These are phyloP conservation scores for Earliella scabrosa DNA, from an alignment of 1,284 basidiomycete species.

Conservation along the genomic window DNA sequence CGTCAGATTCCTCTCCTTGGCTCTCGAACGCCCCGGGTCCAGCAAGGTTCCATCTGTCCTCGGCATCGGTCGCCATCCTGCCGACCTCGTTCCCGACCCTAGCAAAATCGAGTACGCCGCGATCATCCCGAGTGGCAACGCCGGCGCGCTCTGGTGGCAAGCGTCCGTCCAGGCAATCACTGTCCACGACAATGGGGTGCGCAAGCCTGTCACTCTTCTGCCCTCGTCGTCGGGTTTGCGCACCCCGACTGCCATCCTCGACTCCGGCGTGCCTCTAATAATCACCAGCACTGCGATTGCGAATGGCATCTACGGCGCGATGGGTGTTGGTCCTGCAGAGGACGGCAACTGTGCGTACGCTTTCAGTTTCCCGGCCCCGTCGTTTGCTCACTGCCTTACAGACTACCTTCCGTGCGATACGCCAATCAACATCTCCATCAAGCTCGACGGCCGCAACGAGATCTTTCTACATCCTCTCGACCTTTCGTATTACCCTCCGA, in stretches of 20 bases:
- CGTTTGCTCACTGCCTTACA: conserved; percentile 31
- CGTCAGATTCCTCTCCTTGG: conserved; percentile 67
- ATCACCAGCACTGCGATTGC: conserved; percentile 62
- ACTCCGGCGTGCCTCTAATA: conserved; percentile 70
- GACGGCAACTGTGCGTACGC: conserved; percentile 66
- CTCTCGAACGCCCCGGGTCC: conserved; percentile 68
- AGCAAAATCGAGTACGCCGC: conserved; percentile 54
- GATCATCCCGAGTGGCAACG: conserved; percentile 36
- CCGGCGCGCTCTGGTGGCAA: conserved; percentile 64
- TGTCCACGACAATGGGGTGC: conserved; percentile 56
- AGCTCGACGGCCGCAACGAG: conserved; percentile 56
- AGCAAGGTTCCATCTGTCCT: conserved; percentile 56
- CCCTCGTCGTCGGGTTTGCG: conserved; percentile 29
- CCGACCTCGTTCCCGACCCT: conserved; percentile 52
- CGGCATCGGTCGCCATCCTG: conserved; percentile 70
- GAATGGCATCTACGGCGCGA: conserved; percentile 78
- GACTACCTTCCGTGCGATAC: conserved; percentile 73
- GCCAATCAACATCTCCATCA: conserved; percentile 72
- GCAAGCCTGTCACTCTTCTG: conserved; percentile 43
- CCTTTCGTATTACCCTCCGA: conserved; percentile 50
- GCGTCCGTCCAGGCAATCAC: conserved; percentile 56
- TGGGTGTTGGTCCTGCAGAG: conserved; percentile 58
- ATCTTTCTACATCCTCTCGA: conserved; percentile 75
- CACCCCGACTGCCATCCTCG: conserved; percentile 66
- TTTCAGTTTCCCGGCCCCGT: background rate